Evolutionary conservation across 306 rosid species (phyloP), one percentile per base, ranked within the genome.

Genomic region (Trifolium fragiferum): DNA sequence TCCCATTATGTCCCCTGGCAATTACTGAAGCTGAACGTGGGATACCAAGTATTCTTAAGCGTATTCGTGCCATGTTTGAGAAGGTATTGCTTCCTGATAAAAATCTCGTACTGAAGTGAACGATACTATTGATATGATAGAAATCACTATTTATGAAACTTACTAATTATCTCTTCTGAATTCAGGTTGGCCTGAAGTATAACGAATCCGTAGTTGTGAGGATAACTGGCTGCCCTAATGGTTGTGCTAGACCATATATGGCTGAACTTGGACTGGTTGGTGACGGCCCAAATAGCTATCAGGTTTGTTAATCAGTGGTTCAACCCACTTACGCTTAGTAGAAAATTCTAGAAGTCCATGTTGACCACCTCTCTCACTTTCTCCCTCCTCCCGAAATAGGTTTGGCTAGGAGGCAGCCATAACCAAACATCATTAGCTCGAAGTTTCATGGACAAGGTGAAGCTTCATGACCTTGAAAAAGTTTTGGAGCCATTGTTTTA

Each of bases 191-290:
- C 77, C 86, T 95, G 50, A 90, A 85, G 90, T 92, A 90, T 86
- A 92, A 59, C 4, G 98, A 95, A 79, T 92, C 92, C 74, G 85
- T 95, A 6, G 98, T 95, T 73, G 82, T 95, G 72, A 90, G 99
- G 86, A 70, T 92, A 72, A 95, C 99, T 75, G 98, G 98, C 49
- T 95, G 99, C 84, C 96, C 99, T 10, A 92, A 95, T 35, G 96
- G 99, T 73, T 95, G 98, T 76, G 98, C 97, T 72, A 87, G 93
- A 79, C 98, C 99, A 32, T 92, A 95, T 86, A 92, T 92, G 99
- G 99, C 98, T 60, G 99, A 95, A 78, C 97, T 95, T 82, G 99
- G 99, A 73, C 65, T 95, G 59, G 98, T 95, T 73, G 98, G 98
- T 66, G 99, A 92, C 59, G 99, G 99, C 75, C 98, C 98, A 16